Base-by-base conservation (phyloP, 495 filamentous ascomycete genomes). In the Talaromyces adpressus region DNA sequence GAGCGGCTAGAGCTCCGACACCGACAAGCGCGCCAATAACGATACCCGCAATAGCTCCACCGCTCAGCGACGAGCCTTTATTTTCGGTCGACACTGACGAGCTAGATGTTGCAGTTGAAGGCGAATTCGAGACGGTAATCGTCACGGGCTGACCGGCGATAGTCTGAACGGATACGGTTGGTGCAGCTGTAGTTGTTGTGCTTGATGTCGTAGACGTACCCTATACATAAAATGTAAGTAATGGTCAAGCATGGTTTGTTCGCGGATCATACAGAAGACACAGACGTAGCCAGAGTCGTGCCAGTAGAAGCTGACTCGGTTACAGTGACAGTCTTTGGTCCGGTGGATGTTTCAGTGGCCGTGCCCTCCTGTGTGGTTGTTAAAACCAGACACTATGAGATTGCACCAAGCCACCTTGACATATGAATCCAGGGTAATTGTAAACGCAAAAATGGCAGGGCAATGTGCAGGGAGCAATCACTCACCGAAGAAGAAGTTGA, bases 11-110 rank as follows among this genome's bases (percentile, higher is more conserved):
- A 14, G 77, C 62, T 18, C 72, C 77, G 6, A 81, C 62, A 30
- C 77, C 81, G 52, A 79, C 80, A 41, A 84, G 66, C 4, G 76
- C 72, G 32, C 82, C 82, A 25, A 80, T 75, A 7, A 84, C 82
- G 32, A 81, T 75, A 20, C 82, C 82, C 1, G 81, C 75, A 64
- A 79, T 78, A 3, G 77, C 66, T 49, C 75, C 73, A 58, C 74
- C 72, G 64, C 72, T 73, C 54, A 76, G 63, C 23, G 67, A 63
- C 56, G 68, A 70, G 57, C 68, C 59, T 62, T 69, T 62, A 62
- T 62, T 36, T 18, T 62, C 59, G 52, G 53, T 58, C 54, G 62
- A 53, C 67, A 65, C 51, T 4, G 66, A 57, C 32, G 62, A 54
- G 2, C 69, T 65, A 11, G 59, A 57, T 0, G 66, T 36, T 59